Evolutionary conservation across 179 eudicot species (phyloP).

Genomic region (Patellifolia procumbens): DNA sequence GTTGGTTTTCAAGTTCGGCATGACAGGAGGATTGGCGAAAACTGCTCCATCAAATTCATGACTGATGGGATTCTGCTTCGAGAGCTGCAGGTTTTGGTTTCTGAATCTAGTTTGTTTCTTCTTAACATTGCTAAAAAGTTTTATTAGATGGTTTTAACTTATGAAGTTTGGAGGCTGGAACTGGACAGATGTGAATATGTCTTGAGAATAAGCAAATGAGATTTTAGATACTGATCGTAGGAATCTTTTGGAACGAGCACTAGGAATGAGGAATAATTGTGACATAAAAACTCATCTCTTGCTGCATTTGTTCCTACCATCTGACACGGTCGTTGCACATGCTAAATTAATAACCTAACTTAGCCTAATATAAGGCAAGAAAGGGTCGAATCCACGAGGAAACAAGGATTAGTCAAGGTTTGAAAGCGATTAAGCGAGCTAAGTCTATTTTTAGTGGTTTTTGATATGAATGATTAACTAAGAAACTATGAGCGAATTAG

Average conservation of each 20-base stretch:
- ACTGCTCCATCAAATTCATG: conserved; percentile 88
- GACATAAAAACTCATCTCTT: neutral
- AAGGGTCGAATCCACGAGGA: too few relatives aligned
- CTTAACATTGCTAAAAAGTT: too few relatives aligned
- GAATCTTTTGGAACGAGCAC: neutral
- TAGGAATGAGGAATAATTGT: neutral
- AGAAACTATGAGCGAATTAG: too few relatives aligned
- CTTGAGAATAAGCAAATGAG: conserved; percentile 7
- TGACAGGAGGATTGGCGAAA: conserved; percentile 73
- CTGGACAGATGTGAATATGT: neutral
- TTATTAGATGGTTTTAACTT: neutral
- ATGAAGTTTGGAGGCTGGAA: neutral
- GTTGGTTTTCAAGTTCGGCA: conserved; percentile 96
- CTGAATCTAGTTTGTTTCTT: neutral
- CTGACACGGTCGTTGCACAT: too few relatives aligned
- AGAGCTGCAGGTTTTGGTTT: conserved; percentile 73
- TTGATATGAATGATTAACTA: too few relatives aligned
- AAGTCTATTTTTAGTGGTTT: too few relatives aligned
- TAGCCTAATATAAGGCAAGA: too few relatives aligned
- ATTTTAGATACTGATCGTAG: neutral
- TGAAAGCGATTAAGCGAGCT: too few relatives aligned
- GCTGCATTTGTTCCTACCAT: neutral
- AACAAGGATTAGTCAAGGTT: too few relatives aligned
- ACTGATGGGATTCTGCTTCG: conserved; percentile 95
- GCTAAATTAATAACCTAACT: too few relatives aligned